phyloP scores from a whole-genome alignment of 2,329 filamentous ascomycete genomes.

The Ceratocystiopsis minuta region DNA sequence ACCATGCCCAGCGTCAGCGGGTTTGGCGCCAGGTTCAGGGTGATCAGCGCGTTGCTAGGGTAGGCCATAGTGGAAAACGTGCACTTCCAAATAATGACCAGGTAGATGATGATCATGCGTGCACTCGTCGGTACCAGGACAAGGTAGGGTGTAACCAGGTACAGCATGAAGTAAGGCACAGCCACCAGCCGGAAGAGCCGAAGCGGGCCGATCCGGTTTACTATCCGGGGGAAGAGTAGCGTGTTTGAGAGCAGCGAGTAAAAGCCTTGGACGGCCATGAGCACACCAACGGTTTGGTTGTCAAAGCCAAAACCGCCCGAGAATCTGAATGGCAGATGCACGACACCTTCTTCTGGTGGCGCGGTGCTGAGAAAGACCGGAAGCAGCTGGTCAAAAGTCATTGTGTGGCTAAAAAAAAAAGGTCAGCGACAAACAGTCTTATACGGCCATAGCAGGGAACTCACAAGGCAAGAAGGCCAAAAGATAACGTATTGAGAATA shows the following conservation, averaged over 20 bases:
- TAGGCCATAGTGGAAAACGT: slow-evolving; percentile 83
- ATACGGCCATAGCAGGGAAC: slow-evolving; percentile 21
- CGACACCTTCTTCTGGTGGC: slow-evolving; percentile 27
- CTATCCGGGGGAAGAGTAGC: slow-evolving; percentile 65
- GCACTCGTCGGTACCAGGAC: slow-evolving; percentile 59
- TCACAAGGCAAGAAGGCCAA: slow-evolving; percentile 88
- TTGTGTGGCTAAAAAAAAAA: slow-evolving; percentile 56
- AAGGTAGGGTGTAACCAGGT: slow-evolving; percentile 75
- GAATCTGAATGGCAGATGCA: slow-evolving; percentile 68
- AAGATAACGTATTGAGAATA: slow-evolving; percentile 71
- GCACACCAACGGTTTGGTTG: slow-evolving; percentile 69
- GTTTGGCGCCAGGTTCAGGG: slow-evolving; percentile 74
- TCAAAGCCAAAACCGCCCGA: slow-evolving; percentile 69
- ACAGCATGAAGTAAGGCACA: slow-evolving; percentile 69
- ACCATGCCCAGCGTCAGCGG: slow-evolving; percentile 75
- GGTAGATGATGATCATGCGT: slow-evolving; percentile 57
- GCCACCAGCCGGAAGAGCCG: slow-evolving; percentile 69
- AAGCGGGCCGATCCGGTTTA: slow-evolving; percentile 57
- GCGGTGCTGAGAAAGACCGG: slow-evolving; percentile 75
- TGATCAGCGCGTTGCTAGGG: slow-evolving; percentile 73
- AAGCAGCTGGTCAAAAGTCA: slow-evolving; percentile 87
- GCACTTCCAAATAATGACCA: slow-evolving; percentile 76
- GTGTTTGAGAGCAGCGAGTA: slow-evolving; percentile 81
- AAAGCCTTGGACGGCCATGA: slow-evolving; percentile 73
- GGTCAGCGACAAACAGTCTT: background rate